Percentiles rank a stretch among this genome's conserved stretches.
Conservation (phyloP, 192 early-diverging fungal species). For the Polychytrium aggregatum region DNA sequence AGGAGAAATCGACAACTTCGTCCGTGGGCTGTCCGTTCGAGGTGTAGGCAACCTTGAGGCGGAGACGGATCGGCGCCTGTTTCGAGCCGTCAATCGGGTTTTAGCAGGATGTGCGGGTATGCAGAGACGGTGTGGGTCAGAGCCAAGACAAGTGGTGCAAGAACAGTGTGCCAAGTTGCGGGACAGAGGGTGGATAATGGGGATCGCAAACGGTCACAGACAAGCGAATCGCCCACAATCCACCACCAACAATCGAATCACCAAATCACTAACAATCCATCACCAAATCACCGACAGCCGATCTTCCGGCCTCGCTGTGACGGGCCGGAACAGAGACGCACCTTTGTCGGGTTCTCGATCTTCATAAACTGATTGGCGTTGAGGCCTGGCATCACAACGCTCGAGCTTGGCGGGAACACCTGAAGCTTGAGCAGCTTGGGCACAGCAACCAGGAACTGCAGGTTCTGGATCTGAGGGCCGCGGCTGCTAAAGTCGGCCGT, state of each 20-base stretch:
- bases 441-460: constrained; percentile 87
- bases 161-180: neutral
- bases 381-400: constrained; percentile 42
- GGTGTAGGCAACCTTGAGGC: constrained; percentile 29
- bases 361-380: constrained; percentile 69
- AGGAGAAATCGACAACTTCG: constrained; percentile 38
- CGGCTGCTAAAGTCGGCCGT: constrained; percentile 60
- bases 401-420: constrained; percentile 69
- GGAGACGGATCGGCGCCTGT: constrained; percentile 25
- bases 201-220: neutral
- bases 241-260: neutral
- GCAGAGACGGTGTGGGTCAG: no score
- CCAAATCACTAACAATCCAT: neutral
- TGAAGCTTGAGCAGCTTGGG: constrained; percentile 80
- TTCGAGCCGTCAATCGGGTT: no score
- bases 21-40: constrained; percentile 17
- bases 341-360: constrained; percentile 73
- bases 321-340: no score
- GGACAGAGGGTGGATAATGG: neutral
- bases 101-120: no score
- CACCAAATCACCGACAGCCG: no score
- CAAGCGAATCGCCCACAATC: neutral
- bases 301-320: no score
- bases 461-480: constrained; percentile 38
- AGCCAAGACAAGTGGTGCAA: no score